These are phyloP conservation scores for Calophaca sinica DNA, from an alignment of 306 rosid genomes.

Conservation along the genomic window DNA sequence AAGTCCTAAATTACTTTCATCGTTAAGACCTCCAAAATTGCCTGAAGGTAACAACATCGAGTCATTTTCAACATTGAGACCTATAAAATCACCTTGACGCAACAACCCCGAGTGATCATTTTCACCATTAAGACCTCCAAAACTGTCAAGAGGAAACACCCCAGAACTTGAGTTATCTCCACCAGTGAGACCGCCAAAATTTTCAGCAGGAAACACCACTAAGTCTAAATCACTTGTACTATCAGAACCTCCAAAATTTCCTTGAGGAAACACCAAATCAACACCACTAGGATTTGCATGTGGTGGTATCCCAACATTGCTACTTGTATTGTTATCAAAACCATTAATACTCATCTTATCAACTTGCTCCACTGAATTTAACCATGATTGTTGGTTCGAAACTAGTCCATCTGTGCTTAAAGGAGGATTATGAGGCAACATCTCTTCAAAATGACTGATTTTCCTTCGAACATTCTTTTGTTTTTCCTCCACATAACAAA, in stretches of 20 bases:
- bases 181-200: neutral
- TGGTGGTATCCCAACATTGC: neutral
- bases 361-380: neutral
- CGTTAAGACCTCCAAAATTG: neutral
- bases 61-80: neutral
- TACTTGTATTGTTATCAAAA: neutral
- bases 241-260: neutral
- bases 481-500: conserved; percentile 5
- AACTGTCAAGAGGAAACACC: neutral
- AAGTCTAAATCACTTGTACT: neutral
- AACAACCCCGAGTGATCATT: neutral
- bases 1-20: neutral
- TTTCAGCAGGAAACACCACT: no score
- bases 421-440: neutral
- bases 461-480: neutral
- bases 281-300: neutral
- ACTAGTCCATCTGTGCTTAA: neutral
- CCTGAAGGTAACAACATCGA: neutral
- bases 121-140: neutral
- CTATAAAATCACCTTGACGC: neutral
- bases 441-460: neutral
- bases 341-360: neutral
- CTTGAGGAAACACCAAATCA: neutral
- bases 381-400: neutral
- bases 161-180: no score